These are phyloP conservation scores for apple (Malus domestica) DNA, from an alignment of 306 rosid genomes.

Conservation along the genomic window DNA sequence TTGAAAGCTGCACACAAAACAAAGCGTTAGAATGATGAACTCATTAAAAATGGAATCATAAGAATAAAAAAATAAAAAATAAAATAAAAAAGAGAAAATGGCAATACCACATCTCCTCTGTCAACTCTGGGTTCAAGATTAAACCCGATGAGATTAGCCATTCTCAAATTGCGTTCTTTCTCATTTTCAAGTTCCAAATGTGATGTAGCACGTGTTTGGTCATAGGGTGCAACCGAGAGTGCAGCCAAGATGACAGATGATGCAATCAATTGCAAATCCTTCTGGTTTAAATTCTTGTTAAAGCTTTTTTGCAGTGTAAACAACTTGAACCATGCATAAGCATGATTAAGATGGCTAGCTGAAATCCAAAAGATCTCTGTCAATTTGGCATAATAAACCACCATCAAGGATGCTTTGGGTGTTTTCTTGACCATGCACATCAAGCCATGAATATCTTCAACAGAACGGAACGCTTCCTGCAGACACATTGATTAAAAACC, in stretches of 20 bases:
- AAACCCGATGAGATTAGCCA: conserved; percentile 88
- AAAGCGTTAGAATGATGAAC: conserved; percentile 8
- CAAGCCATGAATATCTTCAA: conserved; percentile 91
- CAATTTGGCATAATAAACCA: conserved; percentile 84
- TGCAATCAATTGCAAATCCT: conserved; percentile 92
- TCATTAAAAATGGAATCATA: background rate
- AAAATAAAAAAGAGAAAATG: background rate
- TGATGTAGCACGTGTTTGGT: conserved; percentile 57
- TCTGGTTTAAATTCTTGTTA: conserved; percentile 90
- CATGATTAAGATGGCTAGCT: conserved; percentile 83
- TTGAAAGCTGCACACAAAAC: conserved; percentile 55
- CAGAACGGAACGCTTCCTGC: conserved; percentile 96
- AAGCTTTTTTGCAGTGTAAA: conserved; percentile 80
- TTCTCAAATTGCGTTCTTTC: conserved; percentile 80
- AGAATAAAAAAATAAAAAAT: background rate
- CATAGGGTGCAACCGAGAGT: conserved; percentile 82
- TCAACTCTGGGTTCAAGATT: conserved; percentile 78
- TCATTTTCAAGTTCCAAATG: conserved; percentile 86
- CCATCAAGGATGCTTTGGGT: conserved; percentile 93
- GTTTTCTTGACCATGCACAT: conserved; percentile 98
- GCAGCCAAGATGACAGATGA: conserved; percentile 98
- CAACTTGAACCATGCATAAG: conserved; percentile 94
- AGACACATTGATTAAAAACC: background rate
- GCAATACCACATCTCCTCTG: conserved; percentile 80
- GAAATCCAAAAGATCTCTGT: conserved; percentile 91